Conservation (phyloP, 768 basidiomycete genomes). For the Leccinum fibrillosum region DNA sequence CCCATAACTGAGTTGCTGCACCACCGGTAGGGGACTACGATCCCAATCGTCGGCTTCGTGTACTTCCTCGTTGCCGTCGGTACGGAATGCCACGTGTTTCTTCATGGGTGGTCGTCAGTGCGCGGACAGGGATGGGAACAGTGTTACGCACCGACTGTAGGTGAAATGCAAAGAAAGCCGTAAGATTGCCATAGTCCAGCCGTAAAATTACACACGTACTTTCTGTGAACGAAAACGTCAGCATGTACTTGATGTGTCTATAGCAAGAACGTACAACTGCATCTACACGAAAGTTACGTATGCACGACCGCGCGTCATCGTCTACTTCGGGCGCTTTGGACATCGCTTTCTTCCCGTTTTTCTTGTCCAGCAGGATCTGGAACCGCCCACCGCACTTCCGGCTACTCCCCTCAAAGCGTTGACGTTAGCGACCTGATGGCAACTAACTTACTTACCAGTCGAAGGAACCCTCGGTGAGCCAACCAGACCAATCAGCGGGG, state of each 20-base stretch:
- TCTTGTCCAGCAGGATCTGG: constrained; percentile 23
- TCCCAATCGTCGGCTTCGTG: constrained; percentile 77
- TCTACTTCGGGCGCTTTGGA: constrained; percentile 7
- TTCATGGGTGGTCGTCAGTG: constrained; percentile 7
- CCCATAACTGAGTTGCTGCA: constrained; percentile 62
- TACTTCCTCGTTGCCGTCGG: constrained; percentile 53
- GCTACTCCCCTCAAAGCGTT: not conserved
- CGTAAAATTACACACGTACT: constrained; percentile 8
- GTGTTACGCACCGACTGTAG: constrained; percentile 11
- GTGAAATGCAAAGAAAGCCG: not conserved
- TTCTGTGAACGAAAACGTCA: constrained; percentile 11
- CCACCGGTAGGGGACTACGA: constrained; percentile 65
- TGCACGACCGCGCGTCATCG: constrained; percentile 19
- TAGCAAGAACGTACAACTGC: constrained; percentile 12
- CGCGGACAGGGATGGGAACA: not conserved
- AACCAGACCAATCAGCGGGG: constrained; percentile 15
- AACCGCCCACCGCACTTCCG: constrained; percentile 21
- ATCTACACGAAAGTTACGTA: constrained; percentile 25
- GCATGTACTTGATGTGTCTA: not conserved
- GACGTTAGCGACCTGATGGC: not conserved
- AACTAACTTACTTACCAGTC: constrained; percentile 18
- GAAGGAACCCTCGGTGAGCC: constrained; percentile 20
- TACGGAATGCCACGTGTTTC: constrained; percentile 65
- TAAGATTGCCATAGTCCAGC: not conserved
- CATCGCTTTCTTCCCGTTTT: constrained; percentile 5